phyloP scores from a whole-genome alignment of 2,329 filamentous ascomycete genomes.

The Ophiostoma ips region DNA sequence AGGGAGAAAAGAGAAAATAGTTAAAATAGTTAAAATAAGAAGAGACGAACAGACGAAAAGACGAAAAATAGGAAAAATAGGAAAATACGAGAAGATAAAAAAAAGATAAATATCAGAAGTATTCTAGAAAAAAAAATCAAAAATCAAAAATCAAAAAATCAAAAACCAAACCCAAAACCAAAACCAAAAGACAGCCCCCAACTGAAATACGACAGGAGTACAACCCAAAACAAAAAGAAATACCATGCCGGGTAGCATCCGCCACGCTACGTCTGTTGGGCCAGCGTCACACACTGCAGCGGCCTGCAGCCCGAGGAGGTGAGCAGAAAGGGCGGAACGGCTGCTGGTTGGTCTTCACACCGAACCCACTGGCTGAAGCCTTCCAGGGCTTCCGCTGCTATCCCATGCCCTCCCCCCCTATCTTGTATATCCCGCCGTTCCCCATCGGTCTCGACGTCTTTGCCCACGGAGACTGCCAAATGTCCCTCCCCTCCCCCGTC shows the following conservation, averaged over 20 bases:
- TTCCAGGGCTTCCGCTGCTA: not conserved
- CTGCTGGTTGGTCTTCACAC: slow-evolving; percentile 11
- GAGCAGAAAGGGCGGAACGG: slow-evolving; percentile 11
- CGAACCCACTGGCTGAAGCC: slow-evolving; percentile 4
- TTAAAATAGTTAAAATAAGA: not conserved
- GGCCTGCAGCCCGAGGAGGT: slow-evolving; percentile 1
- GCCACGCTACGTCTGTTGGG: slow-evolving; percentile 1
- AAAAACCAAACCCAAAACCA: not conserved
- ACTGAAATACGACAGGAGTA: not conserved
- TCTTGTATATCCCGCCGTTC: not conserved
- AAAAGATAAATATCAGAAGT: no score
- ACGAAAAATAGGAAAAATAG: no score
- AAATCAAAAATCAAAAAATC: no score
- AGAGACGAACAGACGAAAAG: not conserved
- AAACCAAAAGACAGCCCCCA: not conserved
- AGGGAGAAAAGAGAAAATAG: not conserved
- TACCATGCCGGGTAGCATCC: not conserved
- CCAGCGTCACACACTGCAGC: not conserved
- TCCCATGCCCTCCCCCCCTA: not conserved
- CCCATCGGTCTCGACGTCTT: no score
- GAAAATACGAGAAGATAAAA: no score
- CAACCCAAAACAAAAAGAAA: not conserved
- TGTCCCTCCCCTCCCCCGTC: no score
- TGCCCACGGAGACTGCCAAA: no score
- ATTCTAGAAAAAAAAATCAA: no score